phyloP scores from a whole-genome alignment of 768 basidiomycete genomes.

The Lactifluus rugatus region DNA sequence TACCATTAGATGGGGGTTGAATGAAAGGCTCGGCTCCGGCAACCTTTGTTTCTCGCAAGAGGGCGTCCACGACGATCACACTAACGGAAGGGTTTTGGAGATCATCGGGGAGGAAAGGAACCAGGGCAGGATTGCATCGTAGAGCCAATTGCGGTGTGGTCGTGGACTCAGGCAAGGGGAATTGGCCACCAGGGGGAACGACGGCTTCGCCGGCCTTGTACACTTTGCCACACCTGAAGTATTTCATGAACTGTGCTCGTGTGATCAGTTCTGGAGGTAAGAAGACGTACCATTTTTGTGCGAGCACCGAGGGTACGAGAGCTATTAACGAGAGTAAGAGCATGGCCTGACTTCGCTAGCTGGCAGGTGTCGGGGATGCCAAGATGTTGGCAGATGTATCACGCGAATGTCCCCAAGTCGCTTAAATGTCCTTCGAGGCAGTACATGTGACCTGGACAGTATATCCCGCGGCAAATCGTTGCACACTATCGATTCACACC shows the following conservation, averaged over 20 bases:
- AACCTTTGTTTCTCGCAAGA: constrained; percentile 29
- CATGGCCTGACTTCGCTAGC: background rate
- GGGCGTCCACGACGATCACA: constrained; percentile 32
- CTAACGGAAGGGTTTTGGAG: constrained; percentile 10
- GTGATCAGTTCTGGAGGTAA: background rate
- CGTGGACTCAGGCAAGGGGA: constrained; percentile 30
- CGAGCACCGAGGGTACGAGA: background rate
- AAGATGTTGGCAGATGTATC: background rate
- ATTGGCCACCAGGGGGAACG: constrained; percentile 38
- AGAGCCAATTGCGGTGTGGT: constrained; percentile 34
- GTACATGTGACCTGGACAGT: background rate
- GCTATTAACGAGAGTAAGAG: background rate
- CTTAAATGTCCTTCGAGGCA: background rate
- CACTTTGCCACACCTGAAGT: constrained; percentile 40
- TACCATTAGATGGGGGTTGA: constrained; percentile 12
- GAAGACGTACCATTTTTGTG: background rate
- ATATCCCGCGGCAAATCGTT: background rate
- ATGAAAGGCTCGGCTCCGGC: constrained; percentile 28
- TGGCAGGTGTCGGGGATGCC: background rate
- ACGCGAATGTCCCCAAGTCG: too few species aligned
- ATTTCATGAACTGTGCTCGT: background rate
- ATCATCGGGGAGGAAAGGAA: constrained; percentile 40
- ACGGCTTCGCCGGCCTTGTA: constrained; percentile 34
- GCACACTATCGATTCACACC: background rate
- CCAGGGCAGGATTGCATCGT: constrained; percentile 37